phyloP scores from a whole-genome alignment of 371 early-diverging fungal species.

The Zychaea mexicana region DNA sequence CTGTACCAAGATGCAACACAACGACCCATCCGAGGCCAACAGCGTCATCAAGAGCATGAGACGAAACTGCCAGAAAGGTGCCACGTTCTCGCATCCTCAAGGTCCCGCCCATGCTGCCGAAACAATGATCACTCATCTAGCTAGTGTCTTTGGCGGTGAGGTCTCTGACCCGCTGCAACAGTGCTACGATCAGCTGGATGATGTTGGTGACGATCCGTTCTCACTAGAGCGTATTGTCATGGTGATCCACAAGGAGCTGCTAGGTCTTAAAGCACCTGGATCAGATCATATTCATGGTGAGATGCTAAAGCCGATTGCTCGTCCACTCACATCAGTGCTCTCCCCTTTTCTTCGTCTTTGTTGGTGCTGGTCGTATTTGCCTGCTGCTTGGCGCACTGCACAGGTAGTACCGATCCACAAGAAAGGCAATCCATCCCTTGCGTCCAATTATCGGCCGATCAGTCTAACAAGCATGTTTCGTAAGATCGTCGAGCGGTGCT shows the following conservation, averaged over 20 bases:
- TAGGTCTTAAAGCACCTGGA: constrained; percentile 21
- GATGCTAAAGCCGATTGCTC: constrained; percentile 23
- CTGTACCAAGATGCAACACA: background rate
- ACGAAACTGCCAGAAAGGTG: background rate
- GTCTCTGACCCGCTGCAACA: background rate
- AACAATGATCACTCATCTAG: constrained; percentile 9
- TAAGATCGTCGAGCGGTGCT: constrained; percentile 15
- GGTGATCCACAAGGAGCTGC: constrained; percentile 1
- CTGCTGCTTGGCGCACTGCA: constrained; percentile 22
- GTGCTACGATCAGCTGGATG: background rate
- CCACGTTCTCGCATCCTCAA: constrained; percentile 4
- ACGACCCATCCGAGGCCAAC: background rate
- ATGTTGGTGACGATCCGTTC: background rate
- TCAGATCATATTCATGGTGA: constrained; percentile 25
- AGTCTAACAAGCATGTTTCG: constrained; percentile 17
- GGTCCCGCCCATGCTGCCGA: constrained; percentile 14
- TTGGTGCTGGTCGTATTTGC: constrained; percentile 22
- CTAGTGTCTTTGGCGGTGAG: constrained; percentile 12
- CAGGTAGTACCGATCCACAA: constrained; percentile 26
- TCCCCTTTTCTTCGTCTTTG: constrained; percentile 19
- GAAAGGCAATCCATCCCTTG: constrained; percentile 12
- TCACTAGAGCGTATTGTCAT: background rate
- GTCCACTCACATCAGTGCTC: background rate
- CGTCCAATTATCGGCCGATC: constrained; percentile 24
- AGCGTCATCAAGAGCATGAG: constrained; percentile 3